phyloP scores from a whole-genome alignment of 1,139 yeast species.

The Blastobotrys ciferrii region DNA sequence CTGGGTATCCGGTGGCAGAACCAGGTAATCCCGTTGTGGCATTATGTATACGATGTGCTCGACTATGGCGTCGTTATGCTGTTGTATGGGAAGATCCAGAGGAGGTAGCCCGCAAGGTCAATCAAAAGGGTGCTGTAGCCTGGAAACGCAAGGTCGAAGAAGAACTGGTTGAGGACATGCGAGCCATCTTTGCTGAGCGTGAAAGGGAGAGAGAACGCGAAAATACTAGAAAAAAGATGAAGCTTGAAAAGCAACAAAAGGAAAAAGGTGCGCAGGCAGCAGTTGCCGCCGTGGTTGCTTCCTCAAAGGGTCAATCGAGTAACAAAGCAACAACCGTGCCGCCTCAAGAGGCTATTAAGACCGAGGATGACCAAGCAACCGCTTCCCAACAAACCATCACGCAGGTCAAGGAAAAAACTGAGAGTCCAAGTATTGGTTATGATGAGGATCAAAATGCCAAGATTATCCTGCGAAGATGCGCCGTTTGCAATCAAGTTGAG shows the following conservation, averaged over 20 bases:
- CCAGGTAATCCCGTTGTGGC: conserved; percentile 45
- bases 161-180: conserved; percentile 69
- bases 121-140: conserved; percentile 47
- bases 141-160: conserved; percentile 65
- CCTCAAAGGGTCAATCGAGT: conserved; percentile 16
- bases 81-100: conserved; percentile 83
- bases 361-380: conserved; percentile 5
- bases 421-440: neutral
- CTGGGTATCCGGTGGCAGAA: conserved; percentile 54
- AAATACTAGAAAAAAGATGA: conserved; percentile 20
- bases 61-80: conserved; percentile 88
- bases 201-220: conserved; percentile 30
- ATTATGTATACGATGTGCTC: conserved; percentile 81
- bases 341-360: conserved; percentile 10
- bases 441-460: neutral
- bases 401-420: neutral
- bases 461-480: conserved; percentile 38
- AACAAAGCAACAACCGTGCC: conserved; percentile 10
- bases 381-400: neutral
- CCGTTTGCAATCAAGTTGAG: conserved; percentile 54
- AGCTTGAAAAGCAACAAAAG: conserved; percentile 19
- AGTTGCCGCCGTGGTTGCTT: conserved; percentile 17
- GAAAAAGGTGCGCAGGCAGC: conserved; percentile 14
- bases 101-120: conserved; percentile 57
- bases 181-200: conserved; percentile 53